Evolutionary conservation across 257 asterid species (phyloP), one percentile per base, ranked within the genome.

Genomic region (Solanum bulbocastanum): DNA sequence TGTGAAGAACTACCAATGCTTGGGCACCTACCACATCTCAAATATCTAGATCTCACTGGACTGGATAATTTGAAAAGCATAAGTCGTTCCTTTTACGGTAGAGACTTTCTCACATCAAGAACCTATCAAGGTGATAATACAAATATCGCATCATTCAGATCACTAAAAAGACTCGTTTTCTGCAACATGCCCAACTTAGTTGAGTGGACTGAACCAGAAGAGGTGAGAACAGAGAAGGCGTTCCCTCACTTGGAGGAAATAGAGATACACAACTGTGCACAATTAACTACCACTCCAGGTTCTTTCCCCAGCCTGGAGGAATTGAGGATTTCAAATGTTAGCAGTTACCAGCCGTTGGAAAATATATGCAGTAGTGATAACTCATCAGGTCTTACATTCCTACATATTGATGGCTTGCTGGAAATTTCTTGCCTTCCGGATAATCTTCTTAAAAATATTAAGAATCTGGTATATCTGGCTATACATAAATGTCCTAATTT

Each of bases 211-310:
- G 90, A 69, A 58, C 79, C 13, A 32, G 42, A 72, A 72, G 79
- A 72, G 44, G 79, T 72, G 42, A 62, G 58, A 30, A 83, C 71
- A 74, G 15, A 16, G 18, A 49, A 33, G 5, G 84, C 66, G n/a
- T 92, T 89, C 86, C 90, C 94, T 12, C 8, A 44, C 68, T 90
- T 89, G 27, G 84, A 91, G 65, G 8, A 8, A 12, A 58, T 91
- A 84, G 10, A 13, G 8, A 78, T 92, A 36, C 1, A 6, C 1
- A n/a, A 27, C 3, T 90, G 92, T 66, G 13, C 23, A 16, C 32
- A 74, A 6, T 52, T 92, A 81, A 36, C 8, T 23, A 86, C 52
- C 14, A 74, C 87, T 81, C 94, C 94, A 39, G 88, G 88, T 89
- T 82, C 65, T 82, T 90, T 91, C 22, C 88, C 90, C 10, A 27